Base-by-base conservation (phyloP, 768 basidiomycete genomes). In the Kwoniella pini region DNA sequence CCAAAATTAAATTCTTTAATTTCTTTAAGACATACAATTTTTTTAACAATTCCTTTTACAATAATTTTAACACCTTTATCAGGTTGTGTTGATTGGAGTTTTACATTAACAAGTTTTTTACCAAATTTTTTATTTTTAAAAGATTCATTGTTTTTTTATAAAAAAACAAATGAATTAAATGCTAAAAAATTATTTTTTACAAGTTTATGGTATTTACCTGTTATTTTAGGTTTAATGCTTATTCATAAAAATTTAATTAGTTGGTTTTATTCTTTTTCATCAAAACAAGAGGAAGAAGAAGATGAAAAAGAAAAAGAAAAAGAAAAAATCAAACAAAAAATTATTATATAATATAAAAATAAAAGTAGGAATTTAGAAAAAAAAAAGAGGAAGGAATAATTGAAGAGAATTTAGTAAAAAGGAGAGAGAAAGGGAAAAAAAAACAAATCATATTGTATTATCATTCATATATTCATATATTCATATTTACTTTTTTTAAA, bases 171-270 rank as follows among this genome's bases (percentile, higher is more conserved):
- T 30, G 72, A 77, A 38, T 57, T 60, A 21, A 67, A 87, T 64
- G 95, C 96, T 0, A 84, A 87, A 62, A 80, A 80, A 39, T 79
- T 92, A 19, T 98, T 90, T 71, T 87, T 88, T 66, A 84, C 88
- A 57, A 87, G 87, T 75, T 76, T 98, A 65, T 92, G 92, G 88
- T 93, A 93, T 80, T 76, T 98, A 40, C 95, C 95, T 0, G 87
- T 88, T 5, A 81, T 97, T 5, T 82, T 98, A 63, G 91, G 86
- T 2, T 81, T 98, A 67, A 92, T 94, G 89, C 92, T 99, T 90
- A 81, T 89, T 56, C 92, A 95, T 79, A 97, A 97, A 80, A 86
- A 87, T 70, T 88, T 69, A 17, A 68, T 59, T 2, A 65, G 64
- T 12, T 79, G 72, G 74, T 46, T 64, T 7, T 7, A 15, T 15